Percentiles rank a stretch among this genome's conserved stretches.
These are phyloP conservation scores for Gnomoniopsis smithogilvyi DNA, from an alignment of 2,329 filamentous ascomycete genomes.

Conservation along the genomic window DNA sequence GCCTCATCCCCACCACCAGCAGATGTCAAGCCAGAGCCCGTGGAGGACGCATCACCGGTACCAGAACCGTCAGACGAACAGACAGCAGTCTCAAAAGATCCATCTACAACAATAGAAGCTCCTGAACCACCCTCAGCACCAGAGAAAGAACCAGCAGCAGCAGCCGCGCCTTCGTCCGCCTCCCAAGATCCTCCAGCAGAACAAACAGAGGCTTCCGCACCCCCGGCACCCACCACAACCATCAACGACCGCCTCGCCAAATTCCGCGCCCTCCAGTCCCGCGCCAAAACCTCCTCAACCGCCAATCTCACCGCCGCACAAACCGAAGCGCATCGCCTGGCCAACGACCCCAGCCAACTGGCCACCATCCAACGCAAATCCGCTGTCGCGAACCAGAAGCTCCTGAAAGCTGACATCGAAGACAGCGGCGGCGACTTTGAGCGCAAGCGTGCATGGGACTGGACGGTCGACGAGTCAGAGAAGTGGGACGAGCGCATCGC, in stretches of 20 bases:
- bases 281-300: constrained; percentile 68
- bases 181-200: background rate
- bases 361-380: constrained; percentile 79
- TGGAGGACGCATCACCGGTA: background rate
- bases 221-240: constrained; percentile 36
- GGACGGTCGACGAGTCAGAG: constrained; percentile 93
- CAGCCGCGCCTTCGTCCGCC: background rate
- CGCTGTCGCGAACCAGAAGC: constrained; percentile 85
- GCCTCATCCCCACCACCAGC: constrained; percentile 14
- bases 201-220: constrained; percentile 10
- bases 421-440: constrained; percentile 89
- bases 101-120: background rate
- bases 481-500: constrained; percentile 87
- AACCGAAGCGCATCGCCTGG: constrained; percentile 75
- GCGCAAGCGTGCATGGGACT: constrained; percentile 97
- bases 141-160: constrained; percentile 1
- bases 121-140: constrained; percentile 7
- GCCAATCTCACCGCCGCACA: constrained; percentile 82
- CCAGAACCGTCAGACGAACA: background rate
- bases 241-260: constrained; percentile 69
- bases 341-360: constrained; percentile 74
- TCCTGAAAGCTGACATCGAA: constrained; percentile 87
- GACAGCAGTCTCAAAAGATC: background rate
- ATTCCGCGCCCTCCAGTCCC: constrained; percentile 83
- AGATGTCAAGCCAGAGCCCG: background rate